Conservation (phyloP, 2,329 filamentous ascomycete species). For the Sporothrix luriei region DNA sequence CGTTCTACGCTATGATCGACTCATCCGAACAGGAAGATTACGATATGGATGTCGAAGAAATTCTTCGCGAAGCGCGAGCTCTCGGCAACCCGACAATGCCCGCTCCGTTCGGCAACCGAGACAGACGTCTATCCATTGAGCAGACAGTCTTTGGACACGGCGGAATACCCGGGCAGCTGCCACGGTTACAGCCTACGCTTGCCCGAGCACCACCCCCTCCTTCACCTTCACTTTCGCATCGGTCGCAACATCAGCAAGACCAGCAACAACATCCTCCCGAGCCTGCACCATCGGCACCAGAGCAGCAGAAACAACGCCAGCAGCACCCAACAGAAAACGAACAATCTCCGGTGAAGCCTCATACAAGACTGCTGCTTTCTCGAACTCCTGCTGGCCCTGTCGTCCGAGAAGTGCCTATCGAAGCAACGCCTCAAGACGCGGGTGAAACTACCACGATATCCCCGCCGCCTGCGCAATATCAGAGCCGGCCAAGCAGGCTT, state of each 20-base stretch:
- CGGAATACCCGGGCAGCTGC: neutral
- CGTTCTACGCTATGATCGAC: constrained; percentile 66
- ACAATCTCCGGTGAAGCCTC: constrained; percentile 1
- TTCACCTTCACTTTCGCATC: neutral
- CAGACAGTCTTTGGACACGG: neutral
- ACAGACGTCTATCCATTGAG: constrained; percentile 21
- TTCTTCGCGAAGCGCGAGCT: constrained; percentile 55
- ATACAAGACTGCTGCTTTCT: neutral
- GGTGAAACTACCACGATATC: neutral
- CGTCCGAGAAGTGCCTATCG: constrained; percentile 1
- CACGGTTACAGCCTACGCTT: neutral
- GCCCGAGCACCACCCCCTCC: neutral
- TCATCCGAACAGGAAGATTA: constrained; percentile 55
- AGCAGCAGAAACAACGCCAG: neutral
- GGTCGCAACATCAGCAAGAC: neutral
- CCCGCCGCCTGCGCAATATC: neutral
- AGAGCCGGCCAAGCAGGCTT: constrained; percentile 62
- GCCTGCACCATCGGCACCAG: neutral
- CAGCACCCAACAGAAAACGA: neutral
- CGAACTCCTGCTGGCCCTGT: constrained; percentile 10
- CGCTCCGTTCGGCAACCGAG: neutral
- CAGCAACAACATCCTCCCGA: neutral
- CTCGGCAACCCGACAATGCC: constrained; percentile 35
- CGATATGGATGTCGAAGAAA: constrained; percentile 50
- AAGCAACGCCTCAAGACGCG: neutral